Base-by-base conservation (phyloP, 139 green algal genomes). In the Gonium pectorale region DNA sequence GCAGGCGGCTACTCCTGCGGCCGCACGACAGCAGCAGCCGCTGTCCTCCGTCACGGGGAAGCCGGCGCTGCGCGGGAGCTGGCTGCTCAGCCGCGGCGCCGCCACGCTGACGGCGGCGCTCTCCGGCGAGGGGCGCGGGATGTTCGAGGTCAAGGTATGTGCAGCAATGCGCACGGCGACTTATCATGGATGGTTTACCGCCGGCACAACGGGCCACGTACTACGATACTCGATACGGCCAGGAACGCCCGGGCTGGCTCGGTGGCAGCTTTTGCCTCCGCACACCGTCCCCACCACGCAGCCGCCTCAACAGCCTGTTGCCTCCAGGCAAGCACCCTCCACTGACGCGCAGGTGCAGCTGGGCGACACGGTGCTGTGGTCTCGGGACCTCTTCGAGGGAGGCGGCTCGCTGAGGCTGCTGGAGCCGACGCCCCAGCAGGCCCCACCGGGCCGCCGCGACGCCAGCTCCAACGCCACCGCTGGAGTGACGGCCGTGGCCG, bases 101-200 rank as follows among this genome's bases (percentile, higher is more conserved):
- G 79, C 79, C 46, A 78, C 79, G 0, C 79, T 85, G 40, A 85
- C 79, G 24, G 79, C 64, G 17, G 49, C 44, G 26, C 79, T 85
- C 4, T 51, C n/a, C 0, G 64, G 19, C 3, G 75, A 24, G 40
- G 75, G 73, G 9, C 31, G 15, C 5, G 44, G 41, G 1, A 44
- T 56, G 33, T 77, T 85, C 26, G 52, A 43, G 2, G 29, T 85
- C 33, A 67, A 43, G 79, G 79, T 85, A 37, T 8, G 75, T 31
- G 38, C n/a, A n/a, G n/a, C n/a, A n/a, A n/a, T n/a, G n/a, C n/a
- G n/a, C n/a, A n/a, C n/a, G n/a, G n/a, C n/a, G n/a, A n/a, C n/a
- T n/a, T n/a, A n/a, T n/a, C n/a, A n/a, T n/a, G n/a, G n/a, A n/a
- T n/a, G n/a, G n/a, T n/a, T n/a, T n/a, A n/a, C n/a, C n/a, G n/a